Evolutionary conservation across 495 filamentous ascomycete species (phyloP), one percentile per base, ranked within the genome.

Genomic region (Penicillium cataractarum): DNA sequence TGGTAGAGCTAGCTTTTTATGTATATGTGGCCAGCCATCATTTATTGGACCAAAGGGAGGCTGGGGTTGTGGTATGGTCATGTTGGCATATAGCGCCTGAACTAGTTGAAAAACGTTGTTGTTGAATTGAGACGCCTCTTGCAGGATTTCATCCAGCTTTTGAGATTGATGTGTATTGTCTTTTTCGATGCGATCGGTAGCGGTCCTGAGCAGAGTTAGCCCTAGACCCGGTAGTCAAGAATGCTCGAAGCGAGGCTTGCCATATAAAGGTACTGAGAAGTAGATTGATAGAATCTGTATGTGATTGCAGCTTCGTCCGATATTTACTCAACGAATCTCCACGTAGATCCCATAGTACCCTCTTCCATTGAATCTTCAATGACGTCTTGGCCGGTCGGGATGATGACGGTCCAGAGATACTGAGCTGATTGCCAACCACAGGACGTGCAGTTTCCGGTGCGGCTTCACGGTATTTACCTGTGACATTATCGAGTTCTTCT

Each of bases 271-370:
- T 49, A 49, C 24, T 49, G 9, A 49, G 44, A 3, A 49, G 44
- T 3, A 49, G 10, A 9, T 49, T 49, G 44, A 49, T 49, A 49
- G 44, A 8, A 27, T 49, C 44, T 0, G 48, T 57, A 53, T 58
- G 48, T 12, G 55, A 42, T 12, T 63, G 54, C 15, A 63, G 61
- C 35, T 63, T 63, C 5, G 10, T 32, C 17, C 61, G 61, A 39
- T 63, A 58, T 26, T 35, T 39, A 42, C 17, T 58, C 29, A 63
- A 27, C 4, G 55, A 57, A 4, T 63, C 61, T 1, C 55, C 55
- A 15, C 48, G 49, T 6, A 54, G 27, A 21, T 57, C 37, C 61
- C 61, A 63, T 55, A 63, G 31, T 13, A 58, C 40, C 15, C 55
- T 46, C 8, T 40, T 48, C 48, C 46, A 63, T 26, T 58, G 55